Percentiles rank a stretch among this genome's conserved stretches.
phyloP scores from a whole-genome alignment of 2,329 filamentous ascomycete genomes.

The Talaromyces funiculosus region DNA sequence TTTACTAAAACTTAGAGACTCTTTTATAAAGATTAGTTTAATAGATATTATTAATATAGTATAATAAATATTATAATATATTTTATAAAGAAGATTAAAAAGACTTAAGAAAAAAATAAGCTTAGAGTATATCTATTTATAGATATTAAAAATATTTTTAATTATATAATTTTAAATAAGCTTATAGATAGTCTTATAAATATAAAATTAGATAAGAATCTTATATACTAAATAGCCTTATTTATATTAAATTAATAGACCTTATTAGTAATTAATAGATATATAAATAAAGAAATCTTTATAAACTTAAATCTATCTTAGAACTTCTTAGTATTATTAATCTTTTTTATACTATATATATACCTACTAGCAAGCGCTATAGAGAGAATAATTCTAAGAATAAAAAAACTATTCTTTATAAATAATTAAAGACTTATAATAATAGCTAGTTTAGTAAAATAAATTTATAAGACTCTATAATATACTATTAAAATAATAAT shows the following conservation, averaged over 20 bases:
- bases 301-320: not conserved
- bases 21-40: not conserved
- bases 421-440: not conserved
- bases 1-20: not conserved
- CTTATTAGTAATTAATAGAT: not conserved
- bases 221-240: not conserved
- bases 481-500: not conserved
- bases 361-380: not conserved
- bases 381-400: not conserved
- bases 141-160: too few species aligned
- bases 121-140: too few species aligned
- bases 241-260: not conserved
- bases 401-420: not conserved
- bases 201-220: not conserved
- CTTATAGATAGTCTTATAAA: not conserved
- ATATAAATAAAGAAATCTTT: not conserved
- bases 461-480: too few species aligned
- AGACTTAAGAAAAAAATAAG: not conserved
- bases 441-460: too few species aligned
- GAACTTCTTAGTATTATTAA: not conserved
- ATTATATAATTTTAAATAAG: not conserved
- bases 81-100: not conserved
- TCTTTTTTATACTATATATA: not conserved
- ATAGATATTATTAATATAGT: not conserved
- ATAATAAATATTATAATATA: not conserved